Evolutionary conservation across 345 rosid genomes (phyloP).

Genomic region (Murraya paniculata): DNA sequence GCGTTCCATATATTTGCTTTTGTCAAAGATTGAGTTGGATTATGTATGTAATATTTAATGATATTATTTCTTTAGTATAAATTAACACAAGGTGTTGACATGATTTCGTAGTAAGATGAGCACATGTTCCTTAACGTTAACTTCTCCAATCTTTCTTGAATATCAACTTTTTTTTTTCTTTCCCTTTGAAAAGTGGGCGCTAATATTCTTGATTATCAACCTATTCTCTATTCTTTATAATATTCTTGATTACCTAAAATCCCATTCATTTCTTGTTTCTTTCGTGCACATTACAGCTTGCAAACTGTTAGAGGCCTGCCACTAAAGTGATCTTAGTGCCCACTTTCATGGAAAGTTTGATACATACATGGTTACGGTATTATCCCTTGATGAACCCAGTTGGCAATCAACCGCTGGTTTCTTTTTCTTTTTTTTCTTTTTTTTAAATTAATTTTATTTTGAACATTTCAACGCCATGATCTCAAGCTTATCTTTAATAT

Average conservation of each 20-base stretch:
- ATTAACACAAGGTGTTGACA: not conserved
- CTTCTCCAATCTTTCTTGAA: too few species aligned
- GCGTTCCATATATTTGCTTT: not conserved
- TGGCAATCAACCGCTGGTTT: not conserved
- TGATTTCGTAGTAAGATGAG: not conserved
- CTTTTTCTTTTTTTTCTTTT: not conserved
- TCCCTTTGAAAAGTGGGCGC: too few species aligned
- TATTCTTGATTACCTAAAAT: not conserved
- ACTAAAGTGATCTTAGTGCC: not conserved
- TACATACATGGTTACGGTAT: not conserved
- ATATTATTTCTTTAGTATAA: not conserved
- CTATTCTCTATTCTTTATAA: not conserved
- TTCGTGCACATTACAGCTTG: not conserved
- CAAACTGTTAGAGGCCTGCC: not conserved
- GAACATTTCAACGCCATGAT: not conserved
- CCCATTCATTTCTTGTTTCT: not conserved
- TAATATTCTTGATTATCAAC: not conserved
- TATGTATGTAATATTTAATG: not conserved
- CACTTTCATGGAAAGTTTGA: not conserved
- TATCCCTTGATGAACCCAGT: not conserved
- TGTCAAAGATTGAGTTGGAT: not conserved
- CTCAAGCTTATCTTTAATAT: not conserved
- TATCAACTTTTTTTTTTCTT: too few species aligned
- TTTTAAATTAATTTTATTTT: not conserved
- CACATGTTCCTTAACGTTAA: not conserved